phyloP scores from a whole-genome alignment of 1,139 yeast species.

The Nakaseomyces uthaithaninus region DNA sequence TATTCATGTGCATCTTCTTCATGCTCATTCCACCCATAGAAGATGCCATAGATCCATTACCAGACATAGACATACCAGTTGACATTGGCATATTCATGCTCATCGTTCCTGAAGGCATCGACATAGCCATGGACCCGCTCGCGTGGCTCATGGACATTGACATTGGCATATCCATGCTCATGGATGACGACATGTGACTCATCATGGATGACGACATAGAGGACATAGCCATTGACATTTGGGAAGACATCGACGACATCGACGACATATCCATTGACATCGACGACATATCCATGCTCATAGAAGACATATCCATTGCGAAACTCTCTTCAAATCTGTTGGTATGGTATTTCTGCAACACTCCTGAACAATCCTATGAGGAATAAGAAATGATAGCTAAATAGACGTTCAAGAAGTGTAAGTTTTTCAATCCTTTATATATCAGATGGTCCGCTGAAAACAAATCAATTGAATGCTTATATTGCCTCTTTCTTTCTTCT shows the following conservation, averaged over 20 bases:
- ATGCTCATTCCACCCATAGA: slow-evolving; percentile 17
- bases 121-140: slow-evolving; percentile 7
- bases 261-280: neutral
- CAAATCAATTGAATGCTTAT: too few relatives aligned
- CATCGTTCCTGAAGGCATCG: slow-evolving; percentile 7
- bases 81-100: slow-evolving; percentile 8
- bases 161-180: slow-evolving; percentile 7
- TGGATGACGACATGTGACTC: slow-evolving; percentile 7
- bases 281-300: slow-evolving; percentile 3
- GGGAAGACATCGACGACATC: slow-evolving; percentile 4
- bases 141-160: slow-evolving; percentile 6
- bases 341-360: too few relatives aligned
- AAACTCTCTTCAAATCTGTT: too few relatives aligned
- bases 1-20: slow-evolving; percentile 43
- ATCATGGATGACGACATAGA: slow-evolving; percentile 8
- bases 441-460: too few relatives aligned
- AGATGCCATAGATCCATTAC: slow-evolving; percentile 15
- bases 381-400: too few relatives aligned
- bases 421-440: too few relatives aligned
- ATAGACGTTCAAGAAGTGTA: too few relatives aligned
- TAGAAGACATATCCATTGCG: slow-evolving; percentile 8
- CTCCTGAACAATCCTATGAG: too few relatives aligned
- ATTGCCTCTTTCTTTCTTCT: too few relatives aligned
- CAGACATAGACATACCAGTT: slow-evolving; percentile 15
- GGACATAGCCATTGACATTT: slow-evolving; percentile 6